Percentiles rank a stretch among this genome's conserved stretches.
phyloP scores from a whole-genome alignment of 345 rosid species.

The Crucihimalaya himalaica region DNA sequence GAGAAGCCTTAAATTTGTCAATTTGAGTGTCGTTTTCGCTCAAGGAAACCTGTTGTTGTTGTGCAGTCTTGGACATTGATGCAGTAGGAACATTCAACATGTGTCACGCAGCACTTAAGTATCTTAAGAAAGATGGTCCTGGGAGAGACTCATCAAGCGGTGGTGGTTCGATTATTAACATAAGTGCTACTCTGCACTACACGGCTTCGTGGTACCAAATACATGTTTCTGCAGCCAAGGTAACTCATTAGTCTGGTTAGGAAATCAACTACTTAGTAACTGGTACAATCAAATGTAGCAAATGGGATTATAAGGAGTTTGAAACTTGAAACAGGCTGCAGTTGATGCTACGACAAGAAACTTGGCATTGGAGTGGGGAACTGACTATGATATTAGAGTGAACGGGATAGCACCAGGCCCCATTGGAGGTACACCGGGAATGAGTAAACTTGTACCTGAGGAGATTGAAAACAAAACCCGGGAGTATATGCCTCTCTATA shows the following conservation, averaged over 20 bases:
- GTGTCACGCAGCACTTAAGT: slow-evolving; percentile 67
- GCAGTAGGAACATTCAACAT: slow-evolving; percentile 79
- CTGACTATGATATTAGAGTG: slow-evolving; percentile 52
- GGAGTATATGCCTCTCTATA: slow-evolving; percentile 56
- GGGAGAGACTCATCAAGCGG: slow-evolving; percentile 47
- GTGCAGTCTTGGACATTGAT: slow-evolving; percentile 78
- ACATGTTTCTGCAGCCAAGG: slow-evolving; percentile 91
- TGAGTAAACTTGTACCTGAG: slow-evolving; percentile 73
- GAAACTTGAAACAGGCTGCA: slow-evolving; percentile 62
- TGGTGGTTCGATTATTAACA: slow-evolving; percentile 71
- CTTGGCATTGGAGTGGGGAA: slow-evolving; percentile 85
- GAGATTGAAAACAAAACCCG: slow-evolving; percentile 53
- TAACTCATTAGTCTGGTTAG: neutral
- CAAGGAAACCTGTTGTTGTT: neutral
- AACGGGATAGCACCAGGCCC: slow-evolving; percentile 92
- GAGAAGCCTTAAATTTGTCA: neutral
- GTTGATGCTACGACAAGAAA: slow-evolving; percentile 70
- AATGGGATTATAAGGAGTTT: neutral
- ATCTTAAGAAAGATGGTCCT: slow-evolving; percentile 69
- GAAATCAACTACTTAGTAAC: neutral
- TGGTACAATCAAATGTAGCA: neutral
- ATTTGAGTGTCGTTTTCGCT: neutral
- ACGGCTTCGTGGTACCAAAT: slow-evolving; percentile 85
- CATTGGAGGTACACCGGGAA: slow-evolving; percentile 70
- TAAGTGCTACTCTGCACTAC: slow-evolving; percentile 79